phyloP scores from a whole-genome alignment of 179 eudicot genomes.

The Drosera spatulata region DNA sequence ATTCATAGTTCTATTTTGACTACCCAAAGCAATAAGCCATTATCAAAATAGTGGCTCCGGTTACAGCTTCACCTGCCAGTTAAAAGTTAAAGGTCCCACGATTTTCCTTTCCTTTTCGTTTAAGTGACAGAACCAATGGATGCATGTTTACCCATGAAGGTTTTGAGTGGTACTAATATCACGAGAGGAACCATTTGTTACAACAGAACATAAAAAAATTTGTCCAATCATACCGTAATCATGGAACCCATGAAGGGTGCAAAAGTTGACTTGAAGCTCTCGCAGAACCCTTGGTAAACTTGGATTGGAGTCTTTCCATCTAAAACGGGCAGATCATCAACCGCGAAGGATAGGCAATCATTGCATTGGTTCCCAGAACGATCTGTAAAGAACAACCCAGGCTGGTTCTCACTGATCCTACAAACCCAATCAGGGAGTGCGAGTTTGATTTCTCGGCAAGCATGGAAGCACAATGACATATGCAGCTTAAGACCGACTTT shows the following conservation, averaged over 20 bases:
- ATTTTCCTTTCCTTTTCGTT: too few species aligned
- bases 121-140: too few species aligned
- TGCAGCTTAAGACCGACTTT: conserved; percentile 54
- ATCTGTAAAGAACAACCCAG: conserved; percentile 47
- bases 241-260: conserved; percentile 58
- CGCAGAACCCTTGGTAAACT: conserved; percentile 54
- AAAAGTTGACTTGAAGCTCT: conserved; percentile 59
- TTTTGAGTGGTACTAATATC: too few species aligned
- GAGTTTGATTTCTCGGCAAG: conserved; percentile 32
- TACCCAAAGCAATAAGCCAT: too few species aligned
- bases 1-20: too few species aligned
- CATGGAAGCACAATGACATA: conserved; percentile 63
- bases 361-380: conserved; percentile 40
- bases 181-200: too few species aligned
- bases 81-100: too few species aligned
- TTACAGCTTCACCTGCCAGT: too few species aligned
- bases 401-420: conserved; percentile 38
- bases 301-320: conserved; percentile 57
- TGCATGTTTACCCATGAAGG: too few species aligned
- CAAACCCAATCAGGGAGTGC: conserved; percentile 77
- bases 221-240: conserved; percentile 38
- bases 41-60: too few species aligned
- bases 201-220: too few species aligned
- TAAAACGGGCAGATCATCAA: conserved; percentile 66
- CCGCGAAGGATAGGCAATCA: conserved; percentile 58